Evolutionary conservation across 1,139 yeast genomes (phyloP).

Genomic region (Pichia sp.): DNA sequence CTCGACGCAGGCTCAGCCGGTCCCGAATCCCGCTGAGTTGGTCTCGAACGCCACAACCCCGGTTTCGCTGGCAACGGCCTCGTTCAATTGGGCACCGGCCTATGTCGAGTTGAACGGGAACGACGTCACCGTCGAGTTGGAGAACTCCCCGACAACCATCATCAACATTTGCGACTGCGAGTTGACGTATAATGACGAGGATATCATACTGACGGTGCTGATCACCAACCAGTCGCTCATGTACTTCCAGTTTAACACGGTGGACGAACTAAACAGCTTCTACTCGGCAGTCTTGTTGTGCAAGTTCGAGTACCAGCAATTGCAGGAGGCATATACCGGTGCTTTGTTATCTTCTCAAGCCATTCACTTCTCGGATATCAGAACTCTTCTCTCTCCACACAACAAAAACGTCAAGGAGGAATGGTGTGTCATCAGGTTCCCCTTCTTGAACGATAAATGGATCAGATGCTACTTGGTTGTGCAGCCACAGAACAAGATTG

Average conservation of each 20-base stretch:
- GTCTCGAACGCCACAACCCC: background rate
- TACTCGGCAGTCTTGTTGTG: constrained; percentile 44
- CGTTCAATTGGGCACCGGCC: constrained; percentile 22
- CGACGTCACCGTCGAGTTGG: constrained; percentile 46
- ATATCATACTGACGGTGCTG: constrained; percentile 33
- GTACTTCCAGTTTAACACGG: constrained; percentile 35
- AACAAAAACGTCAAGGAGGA: constrained; percentile 44
- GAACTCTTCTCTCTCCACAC: constrained; percentile 45
- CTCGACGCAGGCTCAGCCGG: background rate
- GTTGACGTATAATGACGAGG: constrained; percentile 22
- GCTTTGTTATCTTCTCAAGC: constrained; percentile 52
- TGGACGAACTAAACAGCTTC: constrained; percentile 40
- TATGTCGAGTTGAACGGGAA: constrained; percentile 43
- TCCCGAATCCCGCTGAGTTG: background rate
- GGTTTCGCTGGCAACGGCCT: background rate
- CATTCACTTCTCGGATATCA: constrained; percentile 48
- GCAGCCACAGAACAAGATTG: constrained; percentile 41
- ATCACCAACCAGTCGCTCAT: constrained; percentile 38
- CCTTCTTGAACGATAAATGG: constrained; percentile 54
- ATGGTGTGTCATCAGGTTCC: constrained; percentile 55
- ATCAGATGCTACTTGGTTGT: constrained; percentile 46
- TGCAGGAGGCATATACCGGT: constrained; percentile 56
- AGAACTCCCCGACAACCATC: constrained; percentile 39
- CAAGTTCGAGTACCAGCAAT: constrained; percentile 46
- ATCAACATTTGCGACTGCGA: constrained; percentile 48